Evolutionary conservation across 495 filamentous ascomycete genomes (phyloP).

Genomic region (Jackrogersella multiformis): DNA sequence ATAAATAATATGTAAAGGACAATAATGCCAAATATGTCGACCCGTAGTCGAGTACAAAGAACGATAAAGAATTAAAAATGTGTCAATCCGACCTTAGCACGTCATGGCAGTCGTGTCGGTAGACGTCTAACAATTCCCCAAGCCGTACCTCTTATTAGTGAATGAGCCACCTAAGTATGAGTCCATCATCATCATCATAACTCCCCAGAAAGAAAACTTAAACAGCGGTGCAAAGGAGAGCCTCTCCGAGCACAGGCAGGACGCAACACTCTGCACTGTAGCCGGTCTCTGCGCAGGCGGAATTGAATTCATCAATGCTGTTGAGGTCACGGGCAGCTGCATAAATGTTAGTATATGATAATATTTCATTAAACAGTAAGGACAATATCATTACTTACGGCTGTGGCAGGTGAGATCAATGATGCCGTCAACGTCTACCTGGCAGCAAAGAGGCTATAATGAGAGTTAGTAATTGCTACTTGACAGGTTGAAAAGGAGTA

Average conservation of each 20-base stretch:
- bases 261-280: constrained; percentile 36
- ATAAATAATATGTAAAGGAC: constrained; percentile 28
- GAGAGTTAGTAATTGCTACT: not conserved
- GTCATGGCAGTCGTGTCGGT: not conserved
- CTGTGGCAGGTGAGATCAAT: constrained; percentile 30
- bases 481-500: not conserved
- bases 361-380: not conserved
- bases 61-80: constrained; percentile 34
- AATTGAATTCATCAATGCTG: constrained; percentile 22
- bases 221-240: constrained; percentile 26
- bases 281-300: constrained; percentile 12
- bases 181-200: not conserved
- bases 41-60: constrained; percentile 26
- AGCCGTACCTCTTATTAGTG: constrained; percentile 13
- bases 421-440: constrained; percentile 29
- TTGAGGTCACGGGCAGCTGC: constrained; percentile 22
- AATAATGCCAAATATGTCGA: constrained; percentile 25
- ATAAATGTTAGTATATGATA: constrained; percentile 1
- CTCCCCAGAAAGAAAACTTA: not conserved
- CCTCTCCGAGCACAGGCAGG: constrained; percentile 17
- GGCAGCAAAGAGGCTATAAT: constrained; percentile 34
- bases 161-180: constrained; percentile 10
- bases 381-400: constrained; percentile 22
- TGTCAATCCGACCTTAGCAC: not conserved
- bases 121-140: constrained; percentile 25